Percentiles rank a stretch among this genome's conserved stretches.
Evolutionary conservation across 2,329 filamentous ascomycete species (phyloP).

Genomic region (Penicillium sp.): DNA sequence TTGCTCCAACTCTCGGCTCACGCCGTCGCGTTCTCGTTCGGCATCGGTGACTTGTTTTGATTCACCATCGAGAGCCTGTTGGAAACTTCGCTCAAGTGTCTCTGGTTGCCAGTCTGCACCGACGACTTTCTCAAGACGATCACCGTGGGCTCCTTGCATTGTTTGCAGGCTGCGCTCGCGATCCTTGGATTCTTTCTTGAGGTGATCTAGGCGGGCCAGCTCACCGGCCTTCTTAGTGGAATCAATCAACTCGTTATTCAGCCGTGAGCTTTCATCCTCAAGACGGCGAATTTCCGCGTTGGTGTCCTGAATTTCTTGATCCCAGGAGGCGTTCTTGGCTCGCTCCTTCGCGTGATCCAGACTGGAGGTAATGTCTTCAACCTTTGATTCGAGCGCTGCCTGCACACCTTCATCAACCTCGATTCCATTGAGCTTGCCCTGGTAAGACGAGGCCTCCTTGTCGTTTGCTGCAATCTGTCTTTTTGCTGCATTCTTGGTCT

Average conservation of each 20-base stretch:
- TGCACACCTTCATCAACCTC: slow-evolving; percentile 83
- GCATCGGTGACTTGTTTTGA: slow-evolving; percentile 62
- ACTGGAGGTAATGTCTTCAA: slow-evolving; percentile 67
- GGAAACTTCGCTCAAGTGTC: slow-evolving; percentile 71
- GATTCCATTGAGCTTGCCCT: slow-evolving; percentile 70
- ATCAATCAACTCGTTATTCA: slow-evolving; percentile 80
- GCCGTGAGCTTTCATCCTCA: slow-evolving; percentile 70
- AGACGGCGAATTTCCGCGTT: slow-evolving; percentile 67
- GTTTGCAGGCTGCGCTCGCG: slow-evolving; percentile 75
- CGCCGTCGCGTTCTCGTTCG: slow-evolving; percentile 69
- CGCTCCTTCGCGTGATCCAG: slow-evolving; percentile 66
- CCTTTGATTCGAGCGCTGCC: slow-evolving; percentile 72
- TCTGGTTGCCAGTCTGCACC: slow-evolving; percentile 68
- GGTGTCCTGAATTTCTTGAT: slow-evolving; percentile 67
- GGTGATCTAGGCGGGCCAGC: slow-evolving; percentile 77
- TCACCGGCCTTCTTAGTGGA: slow-evolving; percentile 80
- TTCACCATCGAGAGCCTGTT: slow-evolving; percentile 62
- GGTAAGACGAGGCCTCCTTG: slow-evolving; percentile 65
- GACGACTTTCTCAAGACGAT: slow-evolving; percentile 68
- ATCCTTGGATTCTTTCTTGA: slow-evolving; percentile 77
- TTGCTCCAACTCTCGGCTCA: slow-evolving; percentile 73
- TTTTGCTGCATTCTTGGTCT: slow-evolving; percentile 73
- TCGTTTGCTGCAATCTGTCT: slow-evolving; percentile 75
- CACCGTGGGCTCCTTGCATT: slow-evolving; percentile 71
- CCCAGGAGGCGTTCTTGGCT: slow-evolving; percentile 66